Base-by-base conservation (phyloP, 805 yeast species). In the Saccharomycopsis schoenii region DNA sequence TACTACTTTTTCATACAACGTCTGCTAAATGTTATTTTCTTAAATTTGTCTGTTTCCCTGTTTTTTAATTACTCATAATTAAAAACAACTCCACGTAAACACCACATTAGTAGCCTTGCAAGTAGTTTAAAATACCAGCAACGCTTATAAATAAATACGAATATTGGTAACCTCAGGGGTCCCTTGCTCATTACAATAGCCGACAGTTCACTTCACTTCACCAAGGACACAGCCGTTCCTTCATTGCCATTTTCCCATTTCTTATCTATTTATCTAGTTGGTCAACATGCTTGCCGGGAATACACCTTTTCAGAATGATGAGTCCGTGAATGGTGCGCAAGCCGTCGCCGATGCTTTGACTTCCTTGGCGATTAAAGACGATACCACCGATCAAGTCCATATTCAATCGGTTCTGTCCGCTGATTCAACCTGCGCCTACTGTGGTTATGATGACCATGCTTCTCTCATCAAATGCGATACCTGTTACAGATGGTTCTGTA, bases 401-500 rank as follows among this genome's bases (percentile, higher is more conserved):
- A 8, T 34, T 10, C 21, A 29, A 4, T 29, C 34, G 34, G 34
- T 4, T 3, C 34, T 29, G 34, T 29, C 34, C 34, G 3, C 34
- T 29, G 3, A 3, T 29, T 29, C 34, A 29, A 6, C 83, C 0
- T 80, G 84, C 68, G 72, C 80, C 1, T 91, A 91, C 71, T 91
- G 97, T 74, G 94, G 91, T 1, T 76, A 89, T 34, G 83, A 83
- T 62, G 72, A 81, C 10, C 79, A 89, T 1, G 71, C 81, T 5
- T 79, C 86, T 56, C 87, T 90, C 14, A 87, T 88, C 51, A 83
- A 85, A 66, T 92, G 97, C 74, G 81, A 81, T 62, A 76, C 79
- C 5, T 92, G 97, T 72, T 73, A 82, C 66, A 85, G 84, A 69
- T 92, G 97, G 97, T 92, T 92, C 70, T 92, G 97, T 75, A 92